Percentiles rank a stretch among this genome's conserved stretches.
Conservation (phyloP, 2,329 filamentous ascomycete species). For the Arthrinium phaeospermum region DNA sequence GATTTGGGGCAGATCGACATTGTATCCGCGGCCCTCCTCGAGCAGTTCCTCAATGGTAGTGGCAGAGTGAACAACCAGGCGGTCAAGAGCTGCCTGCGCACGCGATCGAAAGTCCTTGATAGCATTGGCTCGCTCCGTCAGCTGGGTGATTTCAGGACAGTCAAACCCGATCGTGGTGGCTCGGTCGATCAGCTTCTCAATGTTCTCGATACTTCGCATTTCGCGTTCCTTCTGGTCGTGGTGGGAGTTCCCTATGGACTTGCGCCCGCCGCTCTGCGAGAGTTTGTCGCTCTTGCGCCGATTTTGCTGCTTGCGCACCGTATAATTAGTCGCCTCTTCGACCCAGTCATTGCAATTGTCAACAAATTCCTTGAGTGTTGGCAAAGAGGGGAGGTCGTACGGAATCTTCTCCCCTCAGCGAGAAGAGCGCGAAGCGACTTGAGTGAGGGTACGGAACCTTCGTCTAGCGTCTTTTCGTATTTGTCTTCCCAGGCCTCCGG, state of each 20-base stretch:
- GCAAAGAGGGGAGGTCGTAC: slow-evolving; percentile 82
- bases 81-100: slow-evolving; percentile 72
- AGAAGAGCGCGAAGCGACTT: slow-evolving; percentile 85
- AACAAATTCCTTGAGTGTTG: slow-evolving; percentile 85
- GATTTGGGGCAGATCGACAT: slow-evolving; percentile 88
- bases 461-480: slow-evolving; percentile 81
- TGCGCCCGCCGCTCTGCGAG: slow-evolving; percentile 77
- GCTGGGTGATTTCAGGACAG: slow-evolving; percentile 84
- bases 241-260: slow-evolving; percentile 61
- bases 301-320: slow-evolving; percentile 96
- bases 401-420: slow-evolving; percentile 94
- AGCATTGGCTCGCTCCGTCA: slow-evolving; percentile 83
- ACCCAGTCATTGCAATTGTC: slow-evolving; percentile 98
- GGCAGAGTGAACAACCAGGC: slow-evolving; percentile 66
- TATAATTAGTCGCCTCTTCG: slow-evolving; percentile 95
- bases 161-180: slow-evolving; percentile 91
- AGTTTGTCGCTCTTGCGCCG: slow-evolving; percentile 92
- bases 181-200: slow-evolving; percentile 81
- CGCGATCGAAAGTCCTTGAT: slow-evolving; percentile 85
- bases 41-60: slow-evolving; percentile 86
- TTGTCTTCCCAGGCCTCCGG: slow-evolving; percentile 93
- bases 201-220: slow-evolving; percentile 85
- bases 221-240: slow-evolving; percentile 85
- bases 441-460: slow-evolving; percentile 82
- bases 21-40: slow-evolving; percentile 88